These are phyloP conservation scores for Zea luxurians DNA, from an alignment of 176 grass and related monocot genomes.

Conservation along the genomic window DNA sequence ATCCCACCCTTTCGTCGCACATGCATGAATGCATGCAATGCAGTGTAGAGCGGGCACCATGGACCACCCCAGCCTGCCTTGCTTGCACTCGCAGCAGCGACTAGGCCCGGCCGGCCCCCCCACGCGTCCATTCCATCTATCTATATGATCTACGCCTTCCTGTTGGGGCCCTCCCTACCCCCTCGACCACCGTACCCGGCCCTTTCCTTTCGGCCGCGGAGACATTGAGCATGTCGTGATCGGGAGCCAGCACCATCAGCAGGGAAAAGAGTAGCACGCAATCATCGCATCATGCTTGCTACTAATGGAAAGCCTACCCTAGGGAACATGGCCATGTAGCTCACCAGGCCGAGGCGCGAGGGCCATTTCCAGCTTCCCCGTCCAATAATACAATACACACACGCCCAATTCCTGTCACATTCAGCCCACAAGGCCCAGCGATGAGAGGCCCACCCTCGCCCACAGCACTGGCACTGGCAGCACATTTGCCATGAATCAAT, in stretches of 20 bases:
- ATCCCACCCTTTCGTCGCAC: constrained; percentile 38
- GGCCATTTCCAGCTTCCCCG: background rate
- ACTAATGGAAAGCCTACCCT: constrained; percentile 17
- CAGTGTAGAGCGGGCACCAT: background rate
- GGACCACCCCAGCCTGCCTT: background rate
- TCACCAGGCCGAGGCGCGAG: no score
- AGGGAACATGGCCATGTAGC: no score
- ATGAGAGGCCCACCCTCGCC: no score
- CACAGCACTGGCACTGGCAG: background rate
- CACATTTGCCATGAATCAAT: no score
- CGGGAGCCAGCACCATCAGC: background rate
- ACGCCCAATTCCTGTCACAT: no score
- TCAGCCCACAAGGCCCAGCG: background rate
- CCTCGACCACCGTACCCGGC: no score
- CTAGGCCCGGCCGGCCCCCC: no score
- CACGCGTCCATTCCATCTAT: no score
- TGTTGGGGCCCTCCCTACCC: background rate
- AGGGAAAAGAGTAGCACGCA: background rate
- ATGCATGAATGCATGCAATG: constrained; percentile 16
- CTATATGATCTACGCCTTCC: background rate
- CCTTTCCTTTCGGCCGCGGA: constrained; percentile 14
- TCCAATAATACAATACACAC: background rate
- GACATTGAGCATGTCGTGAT: constrained; percentile 36
- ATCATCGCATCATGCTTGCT: constrained; percentile 25
- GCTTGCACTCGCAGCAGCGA: background rate